phyloP scores from a whole-genome alignment of 1,139 yeast genomes.

The Yamadazyma buinensis region DNA sequence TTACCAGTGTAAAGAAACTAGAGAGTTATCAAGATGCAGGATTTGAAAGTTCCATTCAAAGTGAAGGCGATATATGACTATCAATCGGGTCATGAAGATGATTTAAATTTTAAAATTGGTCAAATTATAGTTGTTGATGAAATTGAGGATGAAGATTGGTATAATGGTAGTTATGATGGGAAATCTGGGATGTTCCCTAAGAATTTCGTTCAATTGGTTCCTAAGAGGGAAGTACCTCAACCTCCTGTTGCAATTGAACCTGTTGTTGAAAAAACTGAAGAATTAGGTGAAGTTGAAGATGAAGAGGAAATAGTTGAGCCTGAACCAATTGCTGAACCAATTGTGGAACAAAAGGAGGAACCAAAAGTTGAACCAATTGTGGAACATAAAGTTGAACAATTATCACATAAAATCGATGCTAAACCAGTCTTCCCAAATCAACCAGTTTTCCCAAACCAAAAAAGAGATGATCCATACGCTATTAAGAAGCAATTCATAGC shows the following conservation, averaged over 20 bases:
- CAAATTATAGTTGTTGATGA: constrained; percentile 70
- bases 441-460: constrained; percentile 22
- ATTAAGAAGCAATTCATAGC: constrained; percentile 43
- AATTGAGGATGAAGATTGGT: constrained; percentile 92
- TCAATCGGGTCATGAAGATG: constrained; percentile 79
- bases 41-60: too few relatives aligned
- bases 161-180: constrained; percentile 59
- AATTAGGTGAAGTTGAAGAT: not conserved
- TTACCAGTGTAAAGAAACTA: constrained; percentile 9
- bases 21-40: too few relatives aligned
- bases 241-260: constrained; percentile 1
- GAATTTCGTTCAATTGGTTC: constrained; percentile 60
- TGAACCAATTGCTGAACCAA: not conserved
- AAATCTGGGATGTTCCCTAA: constrained; percentile 82
- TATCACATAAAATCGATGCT: not conserved
- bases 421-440: not conserved
- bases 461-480: constrained; percentile 37
- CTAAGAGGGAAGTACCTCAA: constrained; percentile 5
- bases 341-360: not conserved
- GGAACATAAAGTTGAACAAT: not conserved
- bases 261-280: not conserved
- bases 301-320: not conserved
- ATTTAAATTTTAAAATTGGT: constrained; percentile 65
- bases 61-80: constrained; percentile 72
- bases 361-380: not conserved